These are phyloP conservation scores for Hymenoscyphus salicellus DNA, from an alignment of 2,329 filamentous ascomycete genomes.

Conservation along the genomic window DNA sequence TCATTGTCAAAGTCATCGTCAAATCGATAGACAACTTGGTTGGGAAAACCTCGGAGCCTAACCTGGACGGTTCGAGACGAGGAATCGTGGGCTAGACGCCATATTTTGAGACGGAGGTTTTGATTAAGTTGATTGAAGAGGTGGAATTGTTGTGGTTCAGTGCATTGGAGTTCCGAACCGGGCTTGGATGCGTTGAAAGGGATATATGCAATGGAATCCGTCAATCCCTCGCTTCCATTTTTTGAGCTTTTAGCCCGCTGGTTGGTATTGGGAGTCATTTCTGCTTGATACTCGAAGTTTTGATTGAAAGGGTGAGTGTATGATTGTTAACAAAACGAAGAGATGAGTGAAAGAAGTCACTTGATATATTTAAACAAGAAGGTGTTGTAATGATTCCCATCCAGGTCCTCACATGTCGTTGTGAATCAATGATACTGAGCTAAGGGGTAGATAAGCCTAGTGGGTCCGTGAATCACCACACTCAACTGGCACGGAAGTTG, in stretches of 20 bases:
- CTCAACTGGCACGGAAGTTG: neutral
- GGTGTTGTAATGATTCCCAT: neutral
- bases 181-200: neutral
- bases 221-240: neutral
- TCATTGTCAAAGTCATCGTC: neutral
- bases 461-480: neutral
- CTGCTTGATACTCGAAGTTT: neutral
- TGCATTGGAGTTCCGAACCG: neutral
- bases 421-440: neutral
- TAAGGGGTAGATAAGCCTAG: neutral
- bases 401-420: neutral
- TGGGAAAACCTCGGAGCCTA: neutral
- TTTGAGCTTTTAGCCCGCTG: neutral
- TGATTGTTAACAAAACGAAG: neutral
- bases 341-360: neutral
- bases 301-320: neutral
- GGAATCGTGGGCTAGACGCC: neutral
- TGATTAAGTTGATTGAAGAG: neutral
- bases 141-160: neutral
- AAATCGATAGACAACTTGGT: neutral
- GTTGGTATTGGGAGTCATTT: neutral
- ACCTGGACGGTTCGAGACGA: neutral
- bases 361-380: neutral
- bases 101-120: neutral
- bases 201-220: neutral